These are phyloP conservation scores for Pseudogymnoascus verrucosus DNA, from an alignment of 2,329 filamentous ascomycete genomes.

Conservation along the genomic window DNA sequence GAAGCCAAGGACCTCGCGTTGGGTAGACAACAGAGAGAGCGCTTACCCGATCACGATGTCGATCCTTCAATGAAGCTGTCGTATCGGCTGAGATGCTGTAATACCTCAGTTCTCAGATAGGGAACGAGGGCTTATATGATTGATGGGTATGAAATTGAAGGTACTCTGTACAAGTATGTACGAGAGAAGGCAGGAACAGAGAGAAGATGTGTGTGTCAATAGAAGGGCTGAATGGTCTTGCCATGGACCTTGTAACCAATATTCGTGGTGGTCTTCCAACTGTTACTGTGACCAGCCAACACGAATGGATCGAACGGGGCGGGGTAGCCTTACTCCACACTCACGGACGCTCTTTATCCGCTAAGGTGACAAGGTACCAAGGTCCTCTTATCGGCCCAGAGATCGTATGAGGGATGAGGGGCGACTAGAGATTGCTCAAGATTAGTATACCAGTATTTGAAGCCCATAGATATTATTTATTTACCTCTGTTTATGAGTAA, in stretches of 20 bases:
- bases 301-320: background rate
- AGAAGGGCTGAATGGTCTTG: conserved; percentile 2
- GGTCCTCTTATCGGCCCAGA: background rate
- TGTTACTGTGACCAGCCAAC: background rate
- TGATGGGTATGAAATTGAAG: background rate
- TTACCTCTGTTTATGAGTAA: too few relatives aligned
- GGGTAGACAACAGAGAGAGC: background rate
- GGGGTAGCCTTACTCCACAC: background rate
- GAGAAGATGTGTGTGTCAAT: background rate
- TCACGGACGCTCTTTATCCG: background rate
- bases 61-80: background rate
- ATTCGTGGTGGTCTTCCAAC: background rate
- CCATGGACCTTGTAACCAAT: background rate
- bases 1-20: background rate
- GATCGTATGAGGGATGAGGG: too few relatives aligned
- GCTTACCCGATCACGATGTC: background rate
- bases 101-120: conserved; percentile 1
- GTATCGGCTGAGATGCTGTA: background rate
- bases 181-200: background rate
- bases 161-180: conserved; percentile 7
- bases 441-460: too few relatives aligned
- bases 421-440: too few relatives aligned
- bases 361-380: conserved; percentile 7
- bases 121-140: background rate
- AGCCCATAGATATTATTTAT: too few relatives aligned